Conservation (phyloP, 2,329 filamentous ascomycete species). For the Coniochaeta prunicola region DNA sequence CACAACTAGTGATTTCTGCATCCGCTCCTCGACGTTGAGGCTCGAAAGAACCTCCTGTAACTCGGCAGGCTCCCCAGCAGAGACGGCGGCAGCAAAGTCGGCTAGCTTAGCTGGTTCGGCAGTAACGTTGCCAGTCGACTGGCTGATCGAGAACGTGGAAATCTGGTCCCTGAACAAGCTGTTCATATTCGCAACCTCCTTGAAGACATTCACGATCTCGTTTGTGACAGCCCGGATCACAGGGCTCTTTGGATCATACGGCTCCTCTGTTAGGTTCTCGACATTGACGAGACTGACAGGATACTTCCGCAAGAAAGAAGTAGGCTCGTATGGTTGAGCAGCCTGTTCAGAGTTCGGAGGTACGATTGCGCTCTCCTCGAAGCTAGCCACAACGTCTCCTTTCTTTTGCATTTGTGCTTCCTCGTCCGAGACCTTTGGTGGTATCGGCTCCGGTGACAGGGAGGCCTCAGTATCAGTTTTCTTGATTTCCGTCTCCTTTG, state of each 20-base stretch:
- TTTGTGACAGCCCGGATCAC: slow-evolving; percentile 89
- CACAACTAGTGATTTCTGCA: slow-evolving; percentile 85
- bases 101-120: slow-evolving; percentile 92
- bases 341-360: slow-evolving; percentile 40
- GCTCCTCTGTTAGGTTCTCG: slow-evolving; percentile 83
- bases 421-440: slow-evolving; percentile 45
- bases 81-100: slow-evolving; percentile 94
- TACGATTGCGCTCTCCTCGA: slow-evolving; percentile 73
- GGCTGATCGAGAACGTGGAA: slow-evolving; percentile 92
- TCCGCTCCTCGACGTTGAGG: slow-evolving; percentile 83
- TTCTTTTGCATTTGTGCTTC: slow-evolving; percentile 58
- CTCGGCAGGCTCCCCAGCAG: slow-evolving; percentile 86
- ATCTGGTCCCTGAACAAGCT: slow-evolving; percentile 95
- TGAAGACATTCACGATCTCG: slow-evolving; percentile 98
- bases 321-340: slow-evolving; percentile 68
- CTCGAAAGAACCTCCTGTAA: slow-evolving; percentile 86
- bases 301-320: slow-evolving; percentile 84
- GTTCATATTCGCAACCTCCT: slow-evolving; percentile 91
- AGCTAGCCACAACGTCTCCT: slow-evolving; percentile 93
- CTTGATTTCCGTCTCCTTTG: slow-evolving; percentile 31
- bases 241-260: slow-evolving; percentile 82
- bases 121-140: slow-evolving; percentile 89
- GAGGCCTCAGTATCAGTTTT: slow-evolving; percentile 44
- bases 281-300: slow-evolving; percentile 92
- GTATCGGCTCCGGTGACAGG: slow-evolving; percentile 49